A percentile compares a stretch with the other conserved stretches of the same genome.
These are phyloP conservation scores for Ceratobasidium sp. DNA, from an alignment of 1,284 basidiomycete genomes.

Conservation along the genomic window DNA sequence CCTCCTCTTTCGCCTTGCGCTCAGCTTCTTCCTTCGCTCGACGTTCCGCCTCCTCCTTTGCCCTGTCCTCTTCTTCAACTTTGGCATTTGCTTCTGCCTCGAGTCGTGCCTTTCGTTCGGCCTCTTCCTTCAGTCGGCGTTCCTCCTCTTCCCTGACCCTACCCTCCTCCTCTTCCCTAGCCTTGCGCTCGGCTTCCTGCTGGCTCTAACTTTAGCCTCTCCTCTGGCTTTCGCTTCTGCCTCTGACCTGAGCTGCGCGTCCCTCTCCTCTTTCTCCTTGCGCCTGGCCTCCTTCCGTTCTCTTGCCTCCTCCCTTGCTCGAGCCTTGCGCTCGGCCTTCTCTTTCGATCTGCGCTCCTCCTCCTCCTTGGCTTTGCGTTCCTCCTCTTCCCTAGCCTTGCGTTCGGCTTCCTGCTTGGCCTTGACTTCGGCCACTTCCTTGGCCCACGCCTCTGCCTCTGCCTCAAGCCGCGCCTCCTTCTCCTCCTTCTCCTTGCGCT, in stretches of 20 bases:
- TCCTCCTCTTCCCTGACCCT: conserved; percentile 52
- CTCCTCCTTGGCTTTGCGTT: conserved; percentile 41
- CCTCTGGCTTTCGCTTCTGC: conserved; percentile 50
- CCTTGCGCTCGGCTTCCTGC: conserved; percentile 51
- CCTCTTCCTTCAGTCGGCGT: conserved; percentile 45
- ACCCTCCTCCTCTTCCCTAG: conserved; percentile 52
- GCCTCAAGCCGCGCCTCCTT: conserved; percentile 40
- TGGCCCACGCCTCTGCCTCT: conserved; percentile 39
- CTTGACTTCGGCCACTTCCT: conserved; percentile 42
- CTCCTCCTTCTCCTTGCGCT: conserved; percentile 8
- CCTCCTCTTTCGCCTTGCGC: conserved; percentile 42
- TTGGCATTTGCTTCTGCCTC: conserved; percentile 38
- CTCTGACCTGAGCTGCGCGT: conserved; percentile 51
- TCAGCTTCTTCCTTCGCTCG: conserved; percentile 46
- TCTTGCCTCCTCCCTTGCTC: conserved; percentile 59
- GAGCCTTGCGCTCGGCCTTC: conserved; percentile 43
- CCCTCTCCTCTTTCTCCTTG: conserved; percentile 53
- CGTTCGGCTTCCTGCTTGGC: conserved; percentile 42
- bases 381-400: conserved; percentile 44
- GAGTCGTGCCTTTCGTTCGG: conserved; percentile 44
- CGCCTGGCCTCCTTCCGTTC: conserved; percentile 61
- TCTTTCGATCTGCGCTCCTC: conserved; percentile 42
- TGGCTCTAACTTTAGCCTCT: conserved; percentile 59
- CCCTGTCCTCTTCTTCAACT: conserved; percentile 48
- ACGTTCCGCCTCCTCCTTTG: conserved; percentile 50